Percentiles rank a stretch among this genome's conserved stretches.
Conservation (phyloP, 495 filamentous ascomycete species). For the Lentithecium fluviatile region DNA sequence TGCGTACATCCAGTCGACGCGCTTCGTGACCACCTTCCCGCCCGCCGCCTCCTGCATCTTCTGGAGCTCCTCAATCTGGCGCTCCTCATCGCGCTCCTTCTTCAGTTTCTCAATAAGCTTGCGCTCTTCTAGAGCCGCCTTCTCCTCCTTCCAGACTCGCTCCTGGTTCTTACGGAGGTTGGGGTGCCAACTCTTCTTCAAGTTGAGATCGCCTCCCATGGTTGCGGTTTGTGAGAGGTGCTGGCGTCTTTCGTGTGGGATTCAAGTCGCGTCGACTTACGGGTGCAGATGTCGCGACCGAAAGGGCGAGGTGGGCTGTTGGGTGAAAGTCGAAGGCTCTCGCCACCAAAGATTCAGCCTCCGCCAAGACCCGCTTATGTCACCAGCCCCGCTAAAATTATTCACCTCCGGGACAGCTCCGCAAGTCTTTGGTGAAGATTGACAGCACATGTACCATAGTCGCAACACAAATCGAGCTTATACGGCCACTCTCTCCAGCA, state of each 20-base stretch:
- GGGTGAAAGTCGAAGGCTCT: not conserved
- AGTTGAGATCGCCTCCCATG: slow-evolving; percentile 39
- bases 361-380: not conserved
- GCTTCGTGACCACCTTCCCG: slow-evolving; percentile 66
- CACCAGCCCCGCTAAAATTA: not conserved
- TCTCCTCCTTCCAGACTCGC: slow-evolving; percentile 81
- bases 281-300: not conserved
- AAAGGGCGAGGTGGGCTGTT: not conserved
- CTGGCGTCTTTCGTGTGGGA: not conserved
- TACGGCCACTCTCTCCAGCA: too few relatives aligned
- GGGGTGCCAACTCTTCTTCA: slow-evolving; percentile 97
- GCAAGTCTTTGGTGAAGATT: too few relatives aligned
- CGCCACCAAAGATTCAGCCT: not conserved
- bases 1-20: slow-evolving; percentile 97
- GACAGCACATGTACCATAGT: too few relatives aligned
- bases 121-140: slow-evolving; percentile 91
- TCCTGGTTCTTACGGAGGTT: slow-evolving; percentile 59
- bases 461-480: too few relatives aligned
- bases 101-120: slow-evolving; percentile 83
- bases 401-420: not conserved
- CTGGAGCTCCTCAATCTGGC: slow-evolving; percentile 86
- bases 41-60: slow-evolving; percentile 86
- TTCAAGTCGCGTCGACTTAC: not conserved
- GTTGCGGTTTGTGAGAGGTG: slow-evolving; percentile 33
- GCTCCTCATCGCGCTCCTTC: slow-evolving; percentile 92